phyloP scores from a whole-genome alignment of 139 green algal genomes.

The Micractinium conductrix region DNA sequence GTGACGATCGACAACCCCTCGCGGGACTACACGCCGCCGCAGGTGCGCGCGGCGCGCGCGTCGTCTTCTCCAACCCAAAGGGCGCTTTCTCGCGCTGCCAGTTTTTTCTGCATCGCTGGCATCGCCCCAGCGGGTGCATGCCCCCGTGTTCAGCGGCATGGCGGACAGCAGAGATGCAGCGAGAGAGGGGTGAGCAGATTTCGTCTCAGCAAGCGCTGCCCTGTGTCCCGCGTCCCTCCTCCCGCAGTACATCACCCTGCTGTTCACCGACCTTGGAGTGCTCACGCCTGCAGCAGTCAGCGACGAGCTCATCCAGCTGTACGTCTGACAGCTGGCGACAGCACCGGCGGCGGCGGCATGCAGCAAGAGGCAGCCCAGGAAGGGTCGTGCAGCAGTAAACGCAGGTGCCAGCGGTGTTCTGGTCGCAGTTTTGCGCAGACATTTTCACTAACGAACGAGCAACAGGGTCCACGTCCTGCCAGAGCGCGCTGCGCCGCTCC shows the following conservation, averaged over 20 bases:
- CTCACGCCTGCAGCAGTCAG: conserved; percentile 94
- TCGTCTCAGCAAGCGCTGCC: too few relatives aligned
- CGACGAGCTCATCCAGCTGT: conserved; percentile 97
- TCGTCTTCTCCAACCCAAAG: not conserved
- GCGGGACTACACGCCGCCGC: conserved; percentile 94
- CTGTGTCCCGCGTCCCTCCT: not conserved
- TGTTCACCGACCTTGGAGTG: conserved; percentile 91
- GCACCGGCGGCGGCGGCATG: not conserved
- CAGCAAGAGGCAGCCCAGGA: too few relatives aligned
- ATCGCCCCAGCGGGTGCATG: too few relatives aligned
- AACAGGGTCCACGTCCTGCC: too few relatives aligned
- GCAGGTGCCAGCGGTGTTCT: too few relatives aligned
- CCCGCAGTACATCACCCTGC: conserved; percentile 78
- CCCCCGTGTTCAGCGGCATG: too few relatives aligned
- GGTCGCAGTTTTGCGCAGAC: too few relatives aligned
- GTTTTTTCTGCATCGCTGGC: not conserved
- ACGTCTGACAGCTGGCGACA: conserved; percentile 54
- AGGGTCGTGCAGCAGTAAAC: too few relatives aligned
- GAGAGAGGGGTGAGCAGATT: too few relatives aligned
- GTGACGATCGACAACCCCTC: conserved; percentile 83
- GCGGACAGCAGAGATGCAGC: too few relatives aligned
- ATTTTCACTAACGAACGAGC: too few relatives aligned
- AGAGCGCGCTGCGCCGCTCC: too few relatives aligned
- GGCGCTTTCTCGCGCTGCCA: not conserved
- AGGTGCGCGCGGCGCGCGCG: not conserved